Percentiles rank a stretch among this genome's conserved stretches.
These are phyloP conservation scores for Polygonum aviculare DNA, from an alignment of 148 eudicot species.

Conservation along the genomic window DNA sequence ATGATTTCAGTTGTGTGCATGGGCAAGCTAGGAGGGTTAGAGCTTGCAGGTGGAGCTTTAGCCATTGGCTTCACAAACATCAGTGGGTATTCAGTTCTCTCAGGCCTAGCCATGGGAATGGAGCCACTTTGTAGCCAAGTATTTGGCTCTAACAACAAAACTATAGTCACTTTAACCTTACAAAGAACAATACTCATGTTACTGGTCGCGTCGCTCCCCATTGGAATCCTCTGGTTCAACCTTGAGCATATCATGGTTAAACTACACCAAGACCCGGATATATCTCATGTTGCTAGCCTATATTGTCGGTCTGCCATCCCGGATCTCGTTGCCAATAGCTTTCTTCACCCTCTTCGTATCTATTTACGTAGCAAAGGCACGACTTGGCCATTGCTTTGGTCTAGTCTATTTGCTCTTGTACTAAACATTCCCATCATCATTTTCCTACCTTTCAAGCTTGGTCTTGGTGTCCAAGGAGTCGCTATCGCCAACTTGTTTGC, in stretches of 20 bases:
- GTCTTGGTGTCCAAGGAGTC: constrained; percentile 53
- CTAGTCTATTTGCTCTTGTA: constrained; percentile 44
- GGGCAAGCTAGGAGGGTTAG: constrained; percentile 76
- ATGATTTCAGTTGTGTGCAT: constrained; percentile 72
- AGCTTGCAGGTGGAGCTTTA: constrained; percentile 83
- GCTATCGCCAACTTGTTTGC: constrained; percentile 54
- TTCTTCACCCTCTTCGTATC: constrained; percentile 79
- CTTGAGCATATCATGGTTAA: constrained; percentile 61
- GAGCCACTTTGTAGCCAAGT: constrained; percentile 92
- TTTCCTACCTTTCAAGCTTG: constrained; percentile 45
- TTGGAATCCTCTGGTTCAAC: constrained; percentile 57
- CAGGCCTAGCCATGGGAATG: constrained; percentile 84
- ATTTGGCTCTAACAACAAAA: constrained; percentile 54
- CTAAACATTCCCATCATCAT: constrained; percentile 52
- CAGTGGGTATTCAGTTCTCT: constrained; percentile 74
- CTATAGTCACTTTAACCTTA: constrained; percentile 35
- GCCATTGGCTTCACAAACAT: constrained; percentile 91
- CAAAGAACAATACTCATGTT: constrained; percentile 56
- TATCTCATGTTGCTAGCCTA: constrained; percentile 54
- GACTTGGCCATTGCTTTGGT: constrained; percentile 79
- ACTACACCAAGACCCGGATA: constrained; percentile 57
- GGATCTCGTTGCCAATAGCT: constrained; percentile 70
- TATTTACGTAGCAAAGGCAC: constrained; percentile 67
- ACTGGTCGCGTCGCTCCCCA: constrained; percentile 50
- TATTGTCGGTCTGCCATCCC: constrained; percentile 68